Conservation (phyloP, 129 eudicot genomes). For the Pittosporum tobira region DNA sequence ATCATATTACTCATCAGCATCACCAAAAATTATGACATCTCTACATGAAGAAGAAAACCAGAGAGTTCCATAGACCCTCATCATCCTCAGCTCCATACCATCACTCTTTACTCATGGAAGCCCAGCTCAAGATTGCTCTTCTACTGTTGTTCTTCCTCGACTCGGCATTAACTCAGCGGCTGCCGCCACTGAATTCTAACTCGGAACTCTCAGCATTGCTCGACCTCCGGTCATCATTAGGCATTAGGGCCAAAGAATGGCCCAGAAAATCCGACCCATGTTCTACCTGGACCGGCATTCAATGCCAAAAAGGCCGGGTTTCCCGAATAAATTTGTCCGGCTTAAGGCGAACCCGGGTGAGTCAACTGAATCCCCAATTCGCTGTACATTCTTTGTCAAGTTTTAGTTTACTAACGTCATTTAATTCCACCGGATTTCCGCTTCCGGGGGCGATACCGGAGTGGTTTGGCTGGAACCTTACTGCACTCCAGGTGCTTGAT, state of each 20-base stretch:
- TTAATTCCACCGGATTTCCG: slow-evolving; percentile 53
- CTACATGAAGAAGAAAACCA: neutral
- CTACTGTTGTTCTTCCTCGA: slow-evolving; percentile 26
- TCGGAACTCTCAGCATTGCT: slow-evolving; percentile 49
- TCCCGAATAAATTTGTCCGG: slow-evolving; percentile 42
- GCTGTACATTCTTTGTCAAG: slow-evolving; percentile 42
- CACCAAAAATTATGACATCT: neutral
- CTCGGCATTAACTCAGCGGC: slow-evolving; percentile 41
- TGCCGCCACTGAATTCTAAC: slow-evolving; percentile 33
- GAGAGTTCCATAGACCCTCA: neutral
- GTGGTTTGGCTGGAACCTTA: slow-evolving; percentile 52
- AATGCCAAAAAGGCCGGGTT: slow-evolving; percentile 47
- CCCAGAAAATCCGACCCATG: slow-evolving; percentile 62
- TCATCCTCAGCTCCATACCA: neutral
- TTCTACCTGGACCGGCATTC: slow-evolving; percentile 50
- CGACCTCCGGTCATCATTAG: slow-evolving; percentile 56
- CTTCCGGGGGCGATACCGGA: slow-evolving; percentile 63
- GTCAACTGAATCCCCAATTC: slow-evolving; percentile 40
- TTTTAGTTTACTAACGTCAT: slow-evolving; percentile 28
- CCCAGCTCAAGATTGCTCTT: slow-evolving; percentile 18
- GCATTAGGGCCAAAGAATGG: slow-evolving; percentile 56
- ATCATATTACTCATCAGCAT: neutral
- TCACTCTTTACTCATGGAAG: slow-evolving; percentile 26
- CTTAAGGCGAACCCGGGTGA: slow-evolving; percentile 36
- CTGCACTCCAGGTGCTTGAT: slow-evolving; percentile 60